These are phyloP conservation scores for Populus trichocarpa DNA, from an alignment of 441 rosid genomes.

Conservation along the genomic window DNA sequence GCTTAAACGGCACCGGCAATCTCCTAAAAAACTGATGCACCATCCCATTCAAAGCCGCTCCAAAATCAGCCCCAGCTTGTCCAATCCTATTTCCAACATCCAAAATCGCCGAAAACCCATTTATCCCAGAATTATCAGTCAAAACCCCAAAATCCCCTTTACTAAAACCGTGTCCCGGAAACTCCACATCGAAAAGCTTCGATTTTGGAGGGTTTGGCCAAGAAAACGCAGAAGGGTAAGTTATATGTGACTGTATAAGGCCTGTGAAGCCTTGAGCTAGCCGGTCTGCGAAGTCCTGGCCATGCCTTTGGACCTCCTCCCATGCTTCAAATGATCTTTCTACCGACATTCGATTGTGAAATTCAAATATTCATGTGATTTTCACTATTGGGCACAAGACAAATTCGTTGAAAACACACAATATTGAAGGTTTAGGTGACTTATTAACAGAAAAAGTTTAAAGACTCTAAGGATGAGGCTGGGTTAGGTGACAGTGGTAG, in stretches of 20 bases:
- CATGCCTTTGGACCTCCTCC: constrained; percentile 95
- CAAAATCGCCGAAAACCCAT: constrained; percentile 66
- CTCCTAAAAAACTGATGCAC: constrained; percentile 75
- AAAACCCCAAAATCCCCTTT: constrained; percentile 42
- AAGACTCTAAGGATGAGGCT: no score
- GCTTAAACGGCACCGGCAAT: constrained; percentile 63
- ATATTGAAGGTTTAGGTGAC: background rate
- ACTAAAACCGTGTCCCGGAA: constrained; percentile 41
- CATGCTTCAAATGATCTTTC: constrained; percentile 88
- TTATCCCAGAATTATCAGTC: constrained; percentile 38
- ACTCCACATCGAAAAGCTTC: constrained; percentile 72
- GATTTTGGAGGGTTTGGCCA: constrained; percentile 66
- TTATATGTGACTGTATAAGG: constrained; percentile 67
- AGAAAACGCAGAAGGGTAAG: constrained; percentile 61
- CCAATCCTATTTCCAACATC: constrained; percentile 77
- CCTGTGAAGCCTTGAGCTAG: constrained; percentile 89
- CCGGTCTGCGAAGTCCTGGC: constrained; percentile 83
- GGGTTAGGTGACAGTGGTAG: no score
- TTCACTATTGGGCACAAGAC: background rate
- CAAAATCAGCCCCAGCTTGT: constrained; percentile 79
- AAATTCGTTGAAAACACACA: background rate
- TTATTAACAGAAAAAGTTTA: background rate
- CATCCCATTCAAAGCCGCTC: constrained; percentile 68
- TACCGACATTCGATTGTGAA: constrained; percentile 45
- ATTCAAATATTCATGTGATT: constrained; percentile 25